A percentile compares a stretch with the other conserved stretches of the same genome.
Evolutionary conservation across 495 filamentous ascomycete genomes (phyloP).

Genomic region (Recurvomyces mirabilis): DNA sequence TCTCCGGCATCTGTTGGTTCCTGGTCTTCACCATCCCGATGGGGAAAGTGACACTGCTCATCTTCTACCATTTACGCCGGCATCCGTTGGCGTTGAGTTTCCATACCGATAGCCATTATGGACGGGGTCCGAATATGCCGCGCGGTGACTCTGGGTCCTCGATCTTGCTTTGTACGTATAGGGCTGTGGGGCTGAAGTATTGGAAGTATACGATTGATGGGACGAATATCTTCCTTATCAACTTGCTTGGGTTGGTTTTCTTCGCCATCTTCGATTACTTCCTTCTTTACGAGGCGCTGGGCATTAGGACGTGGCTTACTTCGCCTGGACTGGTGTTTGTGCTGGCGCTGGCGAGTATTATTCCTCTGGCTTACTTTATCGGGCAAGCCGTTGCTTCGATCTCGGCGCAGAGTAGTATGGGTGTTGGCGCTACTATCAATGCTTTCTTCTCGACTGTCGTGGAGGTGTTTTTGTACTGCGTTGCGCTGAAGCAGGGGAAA

Average conservation of each 20-base stretch:
- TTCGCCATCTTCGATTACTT: constrained; percentile 92
- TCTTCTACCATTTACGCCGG: constrained; percentile 83
- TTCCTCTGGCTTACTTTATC: constrained; percentile 98
- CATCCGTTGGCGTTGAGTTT: constrained; percentile 90
- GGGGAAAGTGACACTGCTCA: constrained; percentile 83
- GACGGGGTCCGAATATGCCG: constrained; percentile 53
- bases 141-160: constrained; percentile 47
- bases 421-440: constrained; percentile 94
- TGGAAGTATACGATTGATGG: constrained; percentile 99
- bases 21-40: constrained; percentile 97
- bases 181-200: constrained; percentile 85
- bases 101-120: constrained; percentile 69
- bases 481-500: constrained; percentile 89
- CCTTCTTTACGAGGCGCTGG: constrained; percentile 55
- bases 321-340: constrained; percentile 76
- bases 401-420: constrained; percentile 98
- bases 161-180: constrained; percentile 92
- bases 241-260: constrained; percentile 76
- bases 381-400: constrained; percentile 99
- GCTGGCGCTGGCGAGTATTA: constrained; percentile 77
- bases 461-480: constrained; percentile 95
- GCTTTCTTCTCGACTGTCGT: constrained; percentile 99
- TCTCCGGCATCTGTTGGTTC: constrained; percentile 85
- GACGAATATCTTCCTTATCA: constrained; percentile 98
- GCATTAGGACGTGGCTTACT: constrained; percentile 59